A percentile compares a stretch with the other conserved stretches of the same genome.
Conservation (phyloP, 2,329 filamentous ascomycete species). For the Biscogniauxia marginata region DNA sequence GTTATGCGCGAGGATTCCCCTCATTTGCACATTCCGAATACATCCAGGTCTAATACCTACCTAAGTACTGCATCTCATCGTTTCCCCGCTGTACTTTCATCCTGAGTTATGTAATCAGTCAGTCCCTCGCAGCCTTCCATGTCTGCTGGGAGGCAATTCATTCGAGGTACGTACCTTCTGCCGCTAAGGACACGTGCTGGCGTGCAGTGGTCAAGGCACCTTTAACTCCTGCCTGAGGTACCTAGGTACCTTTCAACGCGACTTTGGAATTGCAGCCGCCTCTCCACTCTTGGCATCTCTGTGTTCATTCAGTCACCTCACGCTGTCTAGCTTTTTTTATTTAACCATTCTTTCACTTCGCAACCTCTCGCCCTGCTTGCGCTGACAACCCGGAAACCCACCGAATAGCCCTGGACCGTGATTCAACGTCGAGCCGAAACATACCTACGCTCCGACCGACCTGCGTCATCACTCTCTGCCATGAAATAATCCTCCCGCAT, state of each 20-base stretch:
- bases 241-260: not conserved
- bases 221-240: not conserved
- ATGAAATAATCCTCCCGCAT: constrained; percentile 1
- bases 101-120: too few species aligned
- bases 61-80: too few species aligned
- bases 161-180: not conserved
- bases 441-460: not conserved
- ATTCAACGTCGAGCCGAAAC: not conserved
- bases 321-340: not conserved
- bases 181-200: not conserved
- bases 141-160: too few species aligned
- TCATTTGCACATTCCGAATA: too few species aligned
- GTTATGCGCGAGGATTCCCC: too few species aligned
- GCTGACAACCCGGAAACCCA: not conserved
- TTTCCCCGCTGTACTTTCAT: too few species aligned
- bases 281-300: not conserved
- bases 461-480: not conserved
- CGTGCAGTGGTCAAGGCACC: not conserved
- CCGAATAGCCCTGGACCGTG: not conserved
- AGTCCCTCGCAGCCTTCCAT: too few species aligned
- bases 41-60: too few species aligned
- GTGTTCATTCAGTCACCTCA: not conserved
- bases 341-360: not conserved
- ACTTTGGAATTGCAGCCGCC: not conserved
- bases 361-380: not conserved